Evolutionary conservation across 2,329 filamentous ascomycete genomes (phyloP).

Genomic region (Cordyceps pruinosa): DNA sequence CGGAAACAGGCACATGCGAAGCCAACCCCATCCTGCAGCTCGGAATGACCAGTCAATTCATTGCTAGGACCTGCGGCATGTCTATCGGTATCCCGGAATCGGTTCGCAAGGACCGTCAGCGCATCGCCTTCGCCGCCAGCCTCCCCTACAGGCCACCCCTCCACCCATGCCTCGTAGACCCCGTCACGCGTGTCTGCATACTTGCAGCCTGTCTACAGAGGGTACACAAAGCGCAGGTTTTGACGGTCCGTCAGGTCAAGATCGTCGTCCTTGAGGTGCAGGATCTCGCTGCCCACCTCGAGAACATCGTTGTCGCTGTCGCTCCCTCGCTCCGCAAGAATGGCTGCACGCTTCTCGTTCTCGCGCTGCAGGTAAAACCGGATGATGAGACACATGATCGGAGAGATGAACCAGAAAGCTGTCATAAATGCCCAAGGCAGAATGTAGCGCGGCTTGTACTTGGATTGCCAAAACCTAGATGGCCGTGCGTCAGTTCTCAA

Average conservation of each 20-base stretch:
- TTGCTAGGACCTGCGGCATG: background rate
- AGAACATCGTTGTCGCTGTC: conserved; percentile 15
- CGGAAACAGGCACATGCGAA: background rate
- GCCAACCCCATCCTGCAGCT: background rate
- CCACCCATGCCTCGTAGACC: background rate
- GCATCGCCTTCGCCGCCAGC: background rate
- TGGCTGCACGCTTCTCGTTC: conserved; percentile 15
- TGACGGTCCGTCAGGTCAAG: conserved; percentile 17
- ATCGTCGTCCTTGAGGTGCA: conserved; percentile 16
- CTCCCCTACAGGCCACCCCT: background rate
- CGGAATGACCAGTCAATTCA: background rate
- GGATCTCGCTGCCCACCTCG: conserved; percentile 15
- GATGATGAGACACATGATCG: conserved; percentile 19
- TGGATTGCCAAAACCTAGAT: conserved; percentile 19
- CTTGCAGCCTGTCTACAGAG: conserved; percentile 22
- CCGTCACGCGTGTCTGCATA: background rate
- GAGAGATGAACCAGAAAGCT: conserved; percentile 21
- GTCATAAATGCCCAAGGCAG: conserved; percentile 21
- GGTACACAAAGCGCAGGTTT: conserved; percentile 19
- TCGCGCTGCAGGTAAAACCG: conserved; percentile 18
- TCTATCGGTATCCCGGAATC: background rate
- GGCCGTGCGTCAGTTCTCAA: background rate
- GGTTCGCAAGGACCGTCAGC: background rate
- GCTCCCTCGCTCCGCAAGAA: conserved; percentile 3
- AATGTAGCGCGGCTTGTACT: conserved; percentile 18